phyloP scores from a whole-genome alignment of 139 green algal species.

The Haematococcus sp. region DNA sequence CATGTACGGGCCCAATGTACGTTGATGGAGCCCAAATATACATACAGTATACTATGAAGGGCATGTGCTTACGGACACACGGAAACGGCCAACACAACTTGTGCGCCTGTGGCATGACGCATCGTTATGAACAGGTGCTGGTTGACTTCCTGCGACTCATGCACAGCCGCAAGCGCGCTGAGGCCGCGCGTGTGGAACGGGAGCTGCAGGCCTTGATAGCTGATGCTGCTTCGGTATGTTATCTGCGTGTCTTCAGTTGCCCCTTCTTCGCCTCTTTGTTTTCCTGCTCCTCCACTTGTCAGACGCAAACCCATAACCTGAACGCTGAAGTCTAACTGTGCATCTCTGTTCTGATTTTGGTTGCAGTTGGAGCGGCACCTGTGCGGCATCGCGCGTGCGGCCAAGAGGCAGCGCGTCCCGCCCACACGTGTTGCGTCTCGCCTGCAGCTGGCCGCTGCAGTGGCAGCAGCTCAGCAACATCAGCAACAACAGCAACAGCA shows the following conservation, averaged over 20 bases:
- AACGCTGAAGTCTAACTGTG: too few species aligned
- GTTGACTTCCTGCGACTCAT: slow-evolving; percentile 35
- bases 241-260: too few species aligned
- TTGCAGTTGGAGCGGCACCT: slow-evolving; percentile 10
- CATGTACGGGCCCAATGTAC: too few species aligned
- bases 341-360: too few species aligned
- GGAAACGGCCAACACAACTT: too few species aligned
- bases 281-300: not conserved
- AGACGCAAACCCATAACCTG: too few species aligned
- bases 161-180: slow-evolving; percentile 23
- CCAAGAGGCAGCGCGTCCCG: slow-evolving; percentile 7
- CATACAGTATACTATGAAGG: too few species aligned
- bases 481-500: slow-evolving; percentile 4
- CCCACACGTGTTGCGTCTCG: not conserved
- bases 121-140: slow-evolving; percentile 4
- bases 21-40: too few species aligned
- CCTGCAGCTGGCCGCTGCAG: not conserved
- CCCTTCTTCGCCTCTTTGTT: too few species aligned
- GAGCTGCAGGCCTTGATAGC: not conserved
- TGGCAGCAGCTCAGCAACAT: slow-evolving; percentile 2
- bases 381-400: slow-evolving; percentile 1
- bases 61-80: too few species aligned
- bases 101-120: too few species aligned
- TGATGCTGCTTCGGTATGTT: slow-evolving; percentile 3
- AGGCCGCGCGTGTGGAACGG: slow-evolving; percentile 10